Evolutionary conservation across 1,284 basidiomycete species (phyloP).

Genomic region (Marasmius oreades): DNA sequence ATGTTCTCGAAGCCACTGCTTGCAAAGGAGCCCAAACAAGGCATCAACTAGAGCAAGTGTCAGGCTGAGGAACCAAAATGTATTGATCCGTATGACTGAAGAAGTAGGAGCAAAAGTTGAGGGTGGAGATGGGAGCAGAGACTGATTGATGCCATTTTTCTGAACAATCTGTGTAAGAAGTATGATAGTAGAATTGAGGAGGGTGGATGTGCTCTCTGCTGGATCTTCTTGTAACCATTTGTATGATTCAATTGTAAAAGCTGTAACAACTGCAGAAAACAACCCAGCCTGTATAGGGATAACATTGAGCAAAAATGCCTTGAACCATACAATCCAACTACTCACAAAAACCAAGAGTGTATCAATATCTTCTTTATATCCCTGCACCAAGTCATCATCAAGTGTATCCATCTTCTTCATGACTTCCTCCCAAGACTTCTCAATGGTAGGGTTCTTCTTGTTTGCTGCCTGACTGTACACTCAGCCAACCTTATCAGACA

Average conservation of each 20-base stretch:
- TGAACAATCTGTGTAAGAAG: conserved; percentile 1
- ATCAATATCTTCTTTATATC: neutral
- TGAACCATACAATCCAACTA: neutral
- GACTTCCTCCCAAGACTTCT: neutral
- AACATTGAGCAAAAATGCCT: neutral
- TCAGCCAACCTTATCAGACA: too few species aligned
- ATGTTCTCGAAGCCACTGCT: conserved; percentile 13
- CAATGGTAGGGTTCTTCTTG: too few species aligned
- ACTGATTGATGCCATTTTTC: neutral
- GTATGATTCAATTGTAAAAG: conserved; percentile 9
- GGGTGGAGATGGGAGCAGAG: neutral
- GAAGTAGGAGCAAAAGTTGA: neutral
- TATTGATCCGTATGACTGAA: neutral
- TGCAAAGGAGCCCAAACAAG: conserved; percentile 9
- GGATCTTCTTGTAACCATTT: conserved; percentile 4
- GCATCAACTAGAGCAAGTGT: conserved; percentile 3
- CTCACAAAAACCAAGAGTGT: neutral
- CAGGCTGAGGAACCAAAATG: conserved; percentile 11
- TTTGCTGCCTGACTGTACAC: too few species aligned
- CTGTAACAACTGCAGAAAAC: conserved; percentile 6
- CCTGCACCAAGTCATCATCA: neutral
- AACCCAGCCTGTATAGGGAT: neutral
- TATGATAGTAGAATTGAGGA: neutral
- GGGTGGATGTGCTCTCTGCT: neutral
- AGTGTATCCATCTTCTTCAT: neutral